Conservation (phyloP, 257 asterid genomes). For the Mentha longifolia region DNA sequence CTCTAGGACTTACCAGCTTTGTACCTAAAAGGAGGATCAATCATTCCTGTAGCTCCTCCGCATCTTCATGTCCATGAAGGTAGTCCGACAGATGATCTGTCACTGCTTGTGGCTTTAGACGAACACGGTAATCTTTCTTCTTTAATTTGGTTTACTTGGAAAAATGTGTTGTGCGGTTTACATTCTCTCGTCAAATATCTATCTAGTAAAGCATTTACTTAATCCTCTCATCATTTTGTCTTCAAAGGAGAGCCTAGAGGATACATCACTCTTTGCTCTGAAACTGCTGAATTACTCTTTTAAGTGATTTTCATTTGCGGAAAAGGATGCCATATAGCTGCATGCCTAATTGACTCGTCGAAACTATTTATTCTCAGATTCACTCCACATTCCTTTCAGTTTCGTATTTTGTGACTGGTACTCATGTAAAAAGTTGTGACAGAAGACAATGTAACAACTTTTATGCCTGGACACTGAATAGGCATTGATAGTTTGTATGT, state of each 20-base stretch:
- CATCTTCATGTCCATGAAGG: constrained; percentile 72
- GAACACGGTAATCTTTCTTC: constrained; percentile 59
- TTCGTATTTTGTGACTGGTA: too few species aligned
- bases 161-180: not conserved
- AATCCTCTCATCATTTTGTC: too few species aligned
- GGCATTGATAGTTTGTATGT: not conserved
- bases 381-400: too few species aligned
- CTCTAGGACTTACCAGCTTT: constrained; percentile 78
- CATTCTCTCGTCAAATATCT: not conserved
- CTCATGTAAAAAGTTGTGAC: not conserved
- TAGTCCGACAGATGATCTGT: constrained; percentile 64
- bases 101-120: constrained; percentile 76
- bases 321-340: too few species aligned
- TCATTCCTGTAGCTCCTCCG: constrained; percentile 71
- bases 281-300: too few species aligned
- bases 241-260: too few species aligned
- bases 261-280: too few species aligned
- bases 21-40: constrained; percentile 86
- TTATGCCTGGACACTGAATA: not conserved
- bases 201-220: too few species aligned
- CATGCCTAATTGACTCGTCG: too few species aligned
- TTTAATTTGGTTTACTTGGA: not conserved
- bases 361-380: too few species aligned
- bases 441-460: not conserved
- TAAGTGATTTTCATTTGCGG: too few species aligned